Percentiles rank a stretch among this genome's conserved stretches.
These are phyloP conservation scores for Penicillium nordicum DNA, from an alignment of 2,329 filamentous ascomycete genomes.

Conservation along the genomic window DNA sequence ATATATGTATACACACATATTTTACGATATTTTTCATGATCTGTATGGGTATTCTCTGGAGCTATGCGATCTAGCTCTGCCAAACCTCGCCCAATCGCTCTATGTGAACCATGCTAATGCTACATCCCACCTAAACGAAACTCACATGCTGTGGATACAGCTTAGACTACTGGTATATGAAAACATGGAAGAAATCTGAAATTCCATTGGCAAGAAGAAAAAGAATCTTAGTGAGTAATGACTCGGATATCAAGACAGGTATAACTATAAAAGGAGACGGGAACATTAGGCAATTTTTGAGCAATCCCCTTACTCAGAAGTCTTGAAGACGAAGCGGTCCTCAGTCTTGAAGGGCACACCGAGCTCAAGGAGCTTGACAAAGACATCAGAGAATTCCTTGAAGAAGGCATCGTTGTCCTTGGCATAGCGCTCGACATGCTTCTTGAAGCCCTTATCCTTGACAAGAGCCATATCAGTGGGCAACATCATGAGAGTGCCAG, in stretches of 20 bases:
- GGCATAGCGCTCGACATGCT: conserved; percentile 80
- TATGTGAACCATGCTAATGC: neutral
- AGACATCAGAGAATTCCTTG: conserved; percentile 78
- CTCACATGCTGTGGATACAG: neutral
- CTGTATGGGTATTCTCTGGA: neutral
- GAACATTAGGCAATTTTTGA: neutral
- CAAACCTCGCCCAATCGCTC: neutral
- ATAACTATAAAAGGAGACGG: neutral
- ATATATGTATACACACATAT: too few relatives aligned
- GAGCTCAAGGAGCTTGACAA: conserved; percentile 84
- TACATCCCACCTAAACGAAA: neutral
- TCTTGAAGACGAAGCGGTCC: conserved; percentile 63
- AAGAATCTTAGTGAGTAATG: conserved; percentile 1
- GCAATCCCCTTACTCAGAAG: conserved; percentile 34
- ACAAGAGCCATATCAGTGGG: conserved; percentile 85
- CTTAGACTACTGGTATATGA: neutral
- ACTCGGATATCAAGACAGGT: conserved; percentile 24
- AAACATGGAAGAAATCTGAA: neutral
- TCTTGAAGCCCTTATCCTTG: conserved; percentile 81
- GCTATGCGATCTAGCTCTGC: neutral
- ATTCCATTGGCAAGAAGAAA: neutral
- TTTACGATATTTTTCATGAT: neutral
- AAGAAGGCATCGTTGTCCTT: conserved; percentile 91
- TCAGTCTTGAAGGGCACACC: conserved; percentile 80
- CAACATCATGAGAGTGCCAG: conserved; percentile 94